Conservation (phyloP, 2,329 filamentous ascomycete species). For the Phialophora tarda region DNA sequence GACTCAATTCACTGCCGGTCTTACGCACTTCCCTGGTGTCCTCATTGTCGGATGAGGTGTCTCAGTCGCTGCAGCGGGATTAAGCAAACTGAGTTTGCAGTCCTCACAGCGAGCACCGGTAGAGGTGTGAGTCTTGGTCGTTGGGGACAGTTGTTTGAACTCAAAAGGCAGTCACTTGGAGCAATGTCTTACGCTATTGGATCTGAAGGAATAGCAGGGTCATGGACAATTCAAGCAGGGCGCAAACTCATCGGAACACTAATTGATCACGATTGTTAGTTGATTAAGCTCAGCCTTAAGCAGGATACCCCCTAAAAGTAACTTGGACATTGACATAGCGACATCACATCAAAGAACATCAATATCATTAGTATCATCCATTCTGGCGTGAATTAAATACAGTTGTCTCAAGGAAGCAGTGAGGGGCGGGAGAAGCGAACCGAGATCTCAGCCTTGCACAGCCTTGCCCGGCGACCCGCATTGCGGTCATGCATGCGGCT, state of each 20-base stretch:
- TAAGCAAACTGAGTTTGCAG: not conserved
- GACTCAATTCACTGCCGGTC: not conserved
- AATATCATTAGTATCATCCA: not conserved
- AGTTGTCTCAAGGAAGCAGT: not conserved
- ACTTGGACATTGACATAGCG: constrained; percentile 12
- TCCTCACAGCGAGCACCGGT: not conserved
- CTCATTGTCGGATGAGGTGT: not conserved
- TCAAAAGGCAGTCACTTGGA: not conserved
- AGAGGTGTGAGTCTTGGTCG: not conserved
- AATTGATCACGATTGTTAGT: constrained; percentile 4
- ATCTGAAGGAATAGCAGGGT: not conserved
- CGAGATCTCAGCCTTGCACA: not conserved
- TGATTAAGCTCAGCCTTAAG: not conserved
- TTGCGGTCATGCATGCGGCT: not conserved
- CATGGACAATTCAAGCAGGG: not conserved
- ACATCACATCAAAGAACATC: not conserved
- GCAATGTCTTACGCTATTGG: not conserved
- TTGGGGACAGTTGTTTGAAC: not conserved
- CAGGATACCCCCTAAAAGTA: constrained; percentile 15
- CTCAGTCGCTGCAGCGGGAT: not conserved
- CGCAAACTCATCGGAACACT: not conserved
- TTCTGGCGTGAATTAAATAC: not conserved
- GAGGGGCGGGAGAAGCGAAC: not conserved
- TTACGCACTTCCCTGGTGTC: not conserved
- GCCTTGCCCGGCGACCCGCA: not conserved